phyloP scores from a whole-genome alignment of 2,329 filamentous ascomycete species.

The Sporothrix humicola region DNA sequence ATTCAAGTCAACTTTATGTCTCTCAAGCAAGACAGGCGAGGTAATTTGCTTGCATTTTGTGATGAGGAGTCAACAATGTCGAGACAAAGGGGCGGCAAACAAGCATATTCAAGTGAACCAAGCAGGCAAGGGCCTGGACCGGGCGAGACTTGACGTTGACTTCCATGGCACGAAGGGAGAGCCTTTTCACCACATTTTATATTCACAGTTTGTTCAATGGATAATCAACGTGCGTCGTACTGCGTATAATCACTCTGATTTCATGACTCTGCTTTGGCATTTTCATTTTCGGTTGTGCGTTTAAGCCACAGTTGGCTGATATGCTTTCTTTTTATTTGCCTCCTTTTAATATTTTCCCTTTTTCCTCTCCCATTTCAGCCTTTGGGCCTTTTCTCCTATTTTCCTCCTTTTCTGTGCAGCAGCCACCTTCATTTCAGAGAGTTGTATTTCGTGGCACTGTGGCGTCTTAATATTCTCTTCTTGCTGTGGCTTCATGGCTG shows the following conservation, averaged over 20 bases:
- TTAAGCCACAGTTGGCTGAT: background rate
- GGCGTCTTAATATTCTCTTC: conserved; percentile 9
- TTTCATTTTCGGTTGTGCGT: background rate
- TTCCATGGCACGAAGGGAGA: background rate
- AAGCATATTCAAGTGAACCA: background rate
- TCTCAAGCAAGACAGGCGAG: background rate
- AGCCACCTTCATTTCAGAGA: background rate
- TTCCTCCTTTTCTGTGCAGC: background rate
- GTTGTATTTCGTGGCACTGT: background rate
- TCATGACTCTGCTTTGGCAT: background rate
- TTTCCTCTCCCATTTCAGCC: background rate
- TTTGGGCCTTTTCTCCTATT: background rate
- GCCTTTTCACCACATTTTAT: background rate
- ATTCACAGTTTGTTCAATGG: background rate
- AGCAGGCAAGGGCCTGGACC: conserved; percentile 4
- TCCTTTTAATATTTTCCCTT: background rate
- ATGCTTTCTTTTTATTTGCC: background rate
- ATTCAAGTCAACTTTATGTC: background rate
- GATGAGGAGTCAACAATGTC: background rate
- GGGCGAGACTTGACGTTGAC: background rate
- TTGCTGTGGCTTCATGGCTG: background rate
- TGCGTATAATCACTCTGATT: background rate
- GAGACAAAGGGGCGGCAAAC: conserved; percentile 10
- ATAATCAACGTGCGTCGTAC: too few species aligned
- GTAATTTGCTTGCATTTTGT: background rate